phyloP scores from a whole-genome alignment of 2,329 filamentous ascomycete species.

The Beauveria asiatica region DNA sequence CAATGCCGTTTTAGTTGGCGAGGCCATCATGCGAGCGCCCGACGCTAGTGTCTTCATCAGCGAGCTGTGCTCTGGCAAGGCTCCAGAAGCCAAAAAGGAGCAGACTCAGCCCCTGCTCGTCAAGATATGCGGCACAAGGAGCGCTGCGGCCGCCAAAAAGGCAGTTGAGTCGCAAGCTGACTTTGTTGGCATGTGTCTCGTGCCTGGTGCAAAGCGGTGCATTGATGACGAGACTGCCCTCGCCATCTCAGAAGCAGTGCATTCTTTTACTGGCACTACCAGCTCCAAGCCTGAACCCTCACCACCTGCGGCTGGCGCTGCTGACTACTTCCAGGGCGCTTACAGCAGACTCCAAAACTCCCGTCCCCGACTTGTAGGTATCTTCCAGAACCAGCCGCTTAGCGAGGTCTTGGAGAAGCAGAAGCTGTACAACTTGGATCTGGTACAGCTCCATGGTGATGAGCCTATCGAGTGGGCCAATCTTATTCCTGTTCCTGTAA shows the following conservation, averaged over 20 bases:
- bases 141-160: constrained; percentile 66
- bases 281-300: constrained; percentile 23
- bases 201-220: constrained; percentile 69
- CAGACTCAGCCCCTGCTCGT: constrained; percentile 52
- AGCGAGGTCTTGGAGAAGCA: constrained; percentile 74
- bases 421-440: constrained; percentile 65
- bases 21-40: constrained; percentile 87
- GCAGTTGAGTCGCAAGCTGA: constrained; percentile 85
- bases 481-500: constrained; percentile 84
- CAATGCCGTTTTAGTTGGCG: constrained; percentile 86
- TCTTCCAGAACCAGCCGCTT: constrained; percentile 87
- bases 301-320: constrained; percentile 28
- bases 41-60: constrained; percentile 77
- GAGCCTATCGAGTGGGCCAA: constrained; percentile 89
- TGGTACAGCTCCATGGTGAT: constrained; percentile 86
- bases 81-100: constrained; percentile 26
- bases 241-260: constrained; percentile 72
- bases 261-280: constrained; percentile 49
- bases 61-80: constrained; percentile 61
- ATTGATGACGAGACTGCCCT: constrained; percentile 71
- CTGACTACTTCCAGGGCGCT: constrained; percentile 65
- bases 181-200: constrained; percentile 86
- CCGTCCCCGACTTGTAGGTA: constrained; percentile 75
- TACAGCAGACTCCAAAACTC: constrained; percentile 39
- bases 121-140: constrained; percentile 92